Evolutionary conservation across 2,329 filamentous ascomycete genomes (phyloP).

Genomic region (Epichloe typhina): DNA sequence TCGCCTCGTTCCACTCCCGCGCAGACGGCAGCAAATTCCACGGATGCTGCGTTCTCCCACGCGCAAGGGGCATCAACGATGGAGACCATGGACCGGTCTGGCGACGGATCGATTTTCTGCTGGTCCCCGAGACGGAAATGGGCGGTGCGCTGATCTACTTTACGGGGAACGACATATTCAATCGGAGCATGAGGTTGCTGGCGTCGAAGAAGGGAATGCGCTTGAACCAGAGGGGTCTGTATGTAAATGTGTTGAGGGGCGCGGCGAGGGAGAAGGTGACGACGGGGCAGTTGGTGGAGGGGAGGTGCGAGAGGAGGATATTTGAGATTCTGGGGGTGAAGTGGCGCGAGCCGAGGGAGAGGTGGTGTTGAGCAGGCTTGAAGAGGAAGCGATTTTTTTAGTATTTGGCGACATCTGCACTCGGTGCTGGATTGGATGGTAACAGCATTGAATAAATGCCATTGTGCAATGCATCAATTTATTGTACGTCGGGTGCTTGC

Average conservation of each 20-base stretch:
- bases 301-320: conserved; percentile 61
- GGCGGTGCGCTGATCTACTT: conserved; percentile 90
- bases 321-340: conserved; percentile 74
- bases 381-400: too few species aligned
- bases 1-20: conserved; percentile 43
- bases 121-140: conserved; percentile 66
- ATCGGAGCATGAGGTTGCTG: conserved; percentile 68
- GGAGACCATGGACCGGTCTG: conserved; percentile 38
- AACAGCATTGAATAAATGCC: too few species aligned
- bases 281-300: conserved; percentile 56
- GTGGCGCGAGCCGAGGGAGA: conserved; percentile 65
- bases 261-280: conserved; percentile 44
- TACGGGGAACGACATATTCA: conserved; percentile 91
- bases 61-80: conserved; percentile 3
- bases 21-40: conserved; percentile 69
- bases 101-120: conserved; percentile 73
- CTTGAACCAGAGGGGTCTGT: conserved; percentile 74
- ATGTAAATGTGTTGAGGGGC: conserved; percentile 14
- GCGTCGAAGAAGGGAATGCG: conserved; percentile 72
- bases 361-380: conserved; percentile 46
- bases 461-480: too few species aligned
- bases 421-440: too few species aligned
- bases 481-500: too few species aligned
- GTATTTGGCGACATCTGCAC: too few species aligned
- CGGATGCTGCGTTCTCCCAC: conserved; percentile 63